phyloP scores from a whole-genome alignment of 1,139 yeast species.

The Saccharomycopsis phalli region DNA sequence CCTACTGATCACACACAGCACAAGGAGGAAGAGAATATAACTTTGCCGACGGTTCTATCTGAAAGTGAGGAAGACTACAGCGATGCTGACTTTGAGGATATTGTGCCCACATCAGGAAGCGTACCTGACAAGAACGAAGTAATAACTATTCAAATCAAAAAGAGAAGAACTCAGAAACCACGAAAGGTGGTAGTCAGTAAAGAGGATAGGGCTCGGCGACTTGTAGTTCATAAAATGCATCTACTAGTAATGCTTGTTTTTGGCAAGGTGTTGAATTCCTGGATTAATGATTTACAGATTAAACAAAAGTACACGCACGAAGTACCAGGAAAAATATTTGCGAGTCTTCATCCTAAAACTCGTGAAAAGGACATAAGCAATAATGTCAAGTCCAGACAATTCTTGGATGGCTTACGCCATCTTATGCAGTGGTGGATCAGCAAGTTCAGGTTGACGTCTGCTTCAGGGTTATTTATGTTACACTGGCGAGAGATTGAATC shows the following conservation, averaged over 20 bases:
- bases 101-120: no score
- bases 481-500: conserved; percentile 50
- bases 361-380: conserved; percentile 30
- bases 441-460: conserved; percentile 43
- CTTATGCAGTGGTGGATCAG: conserved; percentile 55
- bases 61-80: conserved; percentile 27
- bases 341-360: conserved; percentile 39
- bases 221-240: conserved; percentile 49
- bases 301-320: conserved; percentile 33
- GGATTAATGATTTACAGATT: conserved; percentile 54
- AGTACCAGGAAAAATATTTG: conserved; percentile 39
- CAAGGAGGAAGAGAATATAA: background rate
- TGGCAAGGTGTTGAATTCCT: conserved; percentile 58
- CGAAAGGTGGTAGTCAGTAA: conserved; percentile 31
- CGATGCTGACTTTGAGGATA: conserved; percentile 35
- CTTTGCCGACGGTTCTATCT: background rate
- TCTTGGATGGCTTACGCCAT: conserved; percentile 66
- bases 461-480: conserved; percentile 38
- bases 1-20: background rate
- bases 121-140: no score
- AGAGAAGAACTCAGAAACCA: conserved; percentile 1
- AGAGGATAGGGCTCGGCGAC: conserved; percentile 47
- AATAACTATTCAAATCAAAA: conserved; percentile 24
- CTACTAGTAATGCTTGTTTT: conserved; percentile 53
- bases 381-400: conserved; percentile 50